Conservation (phyloP, 352 stramenopile species). For the Aphanomyces stellatus region DNA sequence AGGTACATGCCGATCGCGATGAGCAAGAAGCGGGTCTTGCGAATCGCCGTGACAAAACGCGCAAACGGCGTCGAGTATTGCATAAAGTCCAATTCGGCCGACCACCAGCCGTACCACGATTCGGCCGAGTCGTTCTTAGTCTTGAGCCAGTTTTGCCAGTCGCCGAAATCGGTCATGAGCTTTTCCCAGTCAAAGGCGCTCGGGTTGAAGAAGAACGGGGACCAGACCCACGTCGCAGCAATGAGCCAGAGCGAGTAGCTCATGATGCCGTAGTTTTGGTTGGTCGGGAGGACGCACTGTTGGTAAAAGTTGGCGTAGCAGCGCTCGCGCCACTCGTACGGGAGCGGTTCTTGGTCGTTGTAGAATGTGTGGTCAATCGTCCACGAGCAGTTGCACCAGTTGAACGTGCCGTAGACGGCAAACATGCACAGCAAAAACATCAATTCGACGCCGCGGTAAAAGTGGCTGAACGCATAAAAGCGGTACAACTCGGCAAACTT, state of each 20-base stretch:
- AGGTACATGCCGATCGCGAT: conserved; percentile 71
- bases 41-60: conserved; percentile 60
- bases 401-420: conserved; percentile 22
- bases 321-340: conserved; percentile 20
- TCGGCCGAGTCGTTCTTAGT: conserved; percentile 81
- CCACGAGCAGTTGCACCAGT: conserved; percentile 24
- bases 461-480: conserved; percentile 23
- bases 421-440: conserved; percentile 22
- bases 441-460: conserved; percentile 23
- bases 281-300: conserved; percentile 22
- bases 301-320: conserved; percentile 24
- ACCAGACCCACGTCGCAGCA: conserved; percentile 71
- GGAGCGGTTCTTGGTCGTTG: conserved; percentile 18
- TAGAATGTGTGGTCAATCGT: conserved; percentile 19
- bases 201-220: conserved; percentile 61
- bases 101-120: conserved; percentile 84
- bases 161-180: conserved; percentile 89
- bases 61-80: conserved; percentile 65
- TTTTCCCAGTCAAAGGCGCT: conserved; percentile 96
- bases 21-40: conserved; percentile 73
- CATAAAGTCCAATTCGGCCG: conserved; percentile 72
- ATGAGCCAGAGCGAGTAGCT: conserved; percentile 96
- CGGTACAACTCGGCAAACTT: conserved; percentile 24
- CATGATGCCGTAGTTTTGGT: conserved; percentile 87
- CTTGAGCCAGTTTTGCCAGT: conserved; percentile 92